A percentile compares a stretch with the other conserved stretches of the same genome.
Evolutionary conservation across 345 rosid species (phyloP).

Genomic region (Excoecaria agallocha): DNA sequence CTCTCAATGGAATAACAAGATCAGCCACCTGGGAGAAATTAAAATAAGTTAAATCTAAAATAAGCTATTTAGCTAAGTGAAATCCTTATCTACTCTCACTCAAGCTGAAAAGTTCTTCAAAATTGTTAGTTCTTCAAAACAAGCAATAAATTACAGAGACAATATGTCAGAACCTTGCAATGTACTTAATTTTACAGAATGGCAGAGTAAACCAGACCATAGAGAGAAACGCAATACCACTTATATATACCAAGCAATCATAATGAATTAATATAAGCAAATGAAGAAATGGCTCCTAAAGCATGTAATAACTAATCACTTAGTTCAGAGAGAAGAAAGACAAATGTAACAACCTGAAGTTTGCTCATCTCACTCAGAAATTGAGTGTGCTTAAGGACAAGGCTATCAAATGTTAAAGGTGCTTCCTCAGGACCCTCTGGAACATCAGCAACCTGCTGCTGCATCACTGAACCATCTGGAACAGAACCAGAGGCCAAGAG

Average conservation of each 20-base stretch:
- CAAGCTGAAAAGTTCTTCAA: not conserved
- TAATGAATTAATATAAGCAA: not conserved
- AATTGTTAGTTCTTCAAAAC: not conserved
- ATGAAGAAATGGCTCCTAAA: conserved; percentile 6
- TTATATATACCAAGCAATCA: not conserved
- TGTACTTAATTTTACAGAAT: not conserved
- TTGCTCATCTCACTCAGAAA: conserved; percentile 82
- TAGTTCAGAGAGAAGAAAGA: not conserved
- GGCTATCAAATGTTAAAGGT: conserved; percentile 70
- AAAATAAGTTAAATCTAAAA: not conserved
- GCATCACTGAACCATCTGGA: conserved; percentile 61
- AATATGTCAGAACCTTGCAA: not conserved
- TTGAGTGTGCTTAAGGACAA: conserved; percentile 80
- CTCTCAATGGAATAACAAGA: conserved; percentile 86
- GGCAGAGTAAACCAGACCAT: not conserved
- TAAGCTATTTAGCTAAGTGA: not conserved
- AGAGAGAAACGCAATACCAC: not conserved
- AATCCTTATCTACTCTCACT: not conserved
- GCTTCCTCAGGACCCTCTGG: conserved; percentile 70
- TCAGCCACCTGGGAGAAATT: conserved; percentile 66
- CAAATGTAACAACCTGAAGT: conserved; percentile 65
- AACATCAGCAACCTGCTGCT: conserved; percentile 53
- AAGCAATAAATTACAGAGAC: not conserved
- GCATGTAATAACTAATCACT: not conserved
- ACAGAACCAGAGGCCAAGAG: conserved; percentile 51